Evolutionary conservation across 2,329 filamentous ascomycete species (phyloP).

Genomic region (Penicillium sp.): DNA sequence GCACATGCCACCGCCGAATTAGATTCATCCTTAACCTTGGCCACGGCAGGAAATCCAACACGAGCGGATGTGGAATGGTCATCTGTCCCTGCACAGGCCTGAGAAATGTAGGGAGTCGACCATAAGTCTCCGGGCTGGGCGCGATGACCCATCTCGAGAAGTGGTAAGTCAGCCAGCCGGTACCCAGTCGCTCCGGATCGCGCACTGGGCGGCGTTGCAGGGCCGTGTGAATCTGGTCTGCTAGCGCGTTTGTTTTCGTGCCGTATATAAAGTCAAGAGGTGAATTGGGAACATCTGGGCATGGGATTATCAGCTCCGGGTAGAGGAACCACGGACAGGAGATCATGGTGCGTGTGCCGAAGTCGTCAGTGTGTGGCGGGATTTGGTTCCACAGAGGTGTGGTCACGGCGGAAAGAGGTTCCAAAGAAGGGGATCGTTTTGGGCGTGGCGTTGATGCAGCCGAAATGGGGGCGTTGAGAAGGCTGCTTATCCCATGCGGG

Average conservation of each 20-base stretch:
- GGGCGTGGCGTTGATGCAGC: not conserved
- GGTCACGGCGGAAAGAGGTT: not conserved
- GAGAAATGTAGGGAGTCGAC: conserved; percentile 19
- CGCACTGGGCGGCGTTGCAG: conserved; percentile 25
- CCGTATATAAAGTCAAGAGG: conserved; percentile 31
- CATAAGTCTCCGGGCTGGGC: conserved; percentile 24
- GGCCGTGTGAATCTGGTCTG: conserved; percentile 24
- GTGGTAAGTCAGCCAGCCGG: conserved; percentile 25
- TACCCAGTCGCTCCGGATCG: conserved; percentile 27
- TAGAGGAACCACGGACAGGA: conserved; percentile 20
- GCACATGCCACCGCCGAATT: conserved; percentile 25
- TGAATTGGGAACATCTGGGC: conserved; percentile 21
- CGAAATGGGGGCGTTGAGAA: not conserved
- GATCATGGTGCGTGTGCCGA: not conserved
- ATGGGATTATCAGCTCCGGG: conserved; percentile 21
- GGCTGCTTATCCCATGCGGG: not conserved
- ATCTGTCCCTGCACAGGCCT: conserved; percentile 23
- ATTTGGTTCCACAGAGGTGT: conserved; percentile 14
- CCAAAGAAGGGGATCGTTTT: not conserved
- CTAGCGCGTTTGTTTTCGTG: conserved; percentile 26
- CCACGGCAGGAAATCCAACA: conserved; percentile 26
- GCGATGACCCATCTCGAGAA: conserved; percentile 24
- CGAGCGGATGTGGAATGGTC: conserved; percentile 19
- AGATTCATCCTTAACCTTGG: conserved; percentile 26
- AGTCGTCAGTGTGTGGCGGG: conserved; percentile 20